phyloP scores from a whole-genome alignment of 306 rosid species.

The Pyrus bretschneideri region DNA sequence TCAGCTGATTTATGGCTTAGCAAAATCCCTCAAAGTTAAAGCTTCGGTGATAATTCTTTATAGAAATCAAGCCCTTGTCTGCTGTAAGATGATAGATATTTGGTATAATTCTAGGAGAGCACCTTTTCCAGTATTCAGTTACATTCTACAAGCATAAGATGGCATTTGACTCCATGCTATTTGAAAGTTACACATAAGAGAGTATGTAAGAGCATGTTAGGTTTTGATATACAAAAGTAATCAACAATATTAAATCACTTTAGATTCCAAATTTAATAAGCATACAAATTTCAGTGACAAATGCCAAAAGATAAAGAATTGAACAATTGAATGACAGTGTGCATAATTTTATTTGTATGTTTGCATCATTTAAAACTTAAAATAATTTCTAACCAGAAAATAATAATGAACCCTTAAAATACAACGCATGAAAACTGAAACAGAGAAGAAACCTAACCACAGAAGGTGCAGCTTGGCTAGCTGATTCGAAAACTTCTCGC shows the following conservation, averaged over 20 bases:
- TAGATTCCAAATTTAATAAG: not conserved
- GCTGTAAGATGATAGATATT: not conserved
- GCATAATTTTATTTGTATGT: not conserved
- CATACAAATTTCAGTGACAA: not conserved
- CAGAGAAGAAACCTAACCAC: constrained; percentile 61
- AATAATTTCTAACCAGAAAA: constrained; percentile 9
- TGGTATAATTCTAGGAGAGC: not conserved
- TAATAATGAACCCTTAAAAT: constrained; percentile 10
- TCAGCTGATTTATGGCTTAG: not conserved
- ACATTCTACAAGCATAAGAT: not conserved
- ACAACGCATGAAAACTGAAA: not conserved
- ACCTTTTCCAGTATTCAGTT: not conserved
- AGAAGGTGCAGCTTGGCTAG: constrained; percentile 72
- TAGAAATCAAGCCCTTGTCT: not conserved
- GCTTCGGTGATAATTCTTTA: not conserved
- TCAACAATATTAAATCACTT: not conserved
- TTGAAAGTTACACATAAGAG: not conserved
- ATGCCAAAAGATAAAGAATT: too few relatives aligned
- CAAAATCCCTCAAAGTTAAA: not conserved
- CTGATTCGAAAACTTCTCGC: constrained; percentile 58
- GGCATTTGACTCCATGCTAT: not conserved
- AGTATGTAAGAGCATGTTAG: not conserved
- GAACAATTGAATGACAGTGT: not conserved
- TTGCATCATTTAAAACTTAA: not conserved
- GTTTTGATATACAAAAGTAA: not conserved